Evolutionary conservation across 225 moss, liverwort and hornwort genomes (phyloP).

Genomic region (Rhytidiadelphus loreus): DNA sequence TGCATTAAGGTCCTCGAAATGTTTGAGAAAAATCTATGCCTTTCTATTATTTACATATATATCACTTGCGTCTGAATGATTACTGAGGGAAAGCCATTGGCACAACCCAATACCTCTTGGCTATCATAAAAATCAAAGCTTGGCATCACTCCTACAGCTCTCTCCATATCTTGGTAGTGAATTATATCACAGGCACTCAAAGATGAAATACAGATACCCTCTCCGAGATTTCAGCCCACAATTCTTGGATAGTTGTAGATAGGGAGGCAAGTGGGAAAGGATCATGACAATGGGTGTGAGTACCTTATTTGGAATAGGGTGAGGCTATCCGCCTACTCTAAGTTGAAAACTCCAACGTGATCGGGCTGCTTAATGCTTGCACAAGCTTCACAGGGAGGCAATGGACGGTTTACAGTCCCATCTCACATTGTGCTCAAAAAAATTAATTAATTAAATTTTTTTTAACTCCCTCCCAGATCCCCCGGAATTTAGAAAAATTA

Average conservation of each 20-base stretch:
- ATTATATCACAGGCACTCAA: background rate
- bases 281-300: background rate
- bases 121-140: background rate
- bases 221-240: background rate
- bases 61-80: background rate
- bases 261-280: background rate
- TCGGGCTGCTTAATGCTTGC: slow-evolving; percentile 42
- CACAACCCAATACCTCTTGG: background rate
- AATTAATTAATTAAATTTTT: too few species aligned
- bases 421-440: slow-evolving; percentile 46
- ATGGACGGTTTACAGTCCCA: slow-evolving; percentile 45
- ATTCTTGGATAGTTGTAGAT: background rate
- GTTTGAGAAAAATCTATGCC: background rate
- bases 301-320: background rate
- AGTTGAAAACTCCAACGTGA: background rate
- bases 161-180: background rate
- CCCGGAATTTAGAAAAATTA: too few species aligned
- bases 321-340: background rate
- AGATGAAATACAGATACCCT: background rate
- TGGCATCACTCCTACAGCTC: too few species aligned
- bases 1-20: background rate
- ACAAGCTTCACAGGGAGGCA: slow-evolving; percentile 54
- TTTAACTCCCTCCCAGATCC: too few species aligned
- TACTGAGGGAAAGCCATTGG: background rate
- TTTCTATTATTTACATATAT: background rate